Conservation (phyloP, 2,329 filamentous ascomycete species). For the Alternaria incomplexa region DNA sequence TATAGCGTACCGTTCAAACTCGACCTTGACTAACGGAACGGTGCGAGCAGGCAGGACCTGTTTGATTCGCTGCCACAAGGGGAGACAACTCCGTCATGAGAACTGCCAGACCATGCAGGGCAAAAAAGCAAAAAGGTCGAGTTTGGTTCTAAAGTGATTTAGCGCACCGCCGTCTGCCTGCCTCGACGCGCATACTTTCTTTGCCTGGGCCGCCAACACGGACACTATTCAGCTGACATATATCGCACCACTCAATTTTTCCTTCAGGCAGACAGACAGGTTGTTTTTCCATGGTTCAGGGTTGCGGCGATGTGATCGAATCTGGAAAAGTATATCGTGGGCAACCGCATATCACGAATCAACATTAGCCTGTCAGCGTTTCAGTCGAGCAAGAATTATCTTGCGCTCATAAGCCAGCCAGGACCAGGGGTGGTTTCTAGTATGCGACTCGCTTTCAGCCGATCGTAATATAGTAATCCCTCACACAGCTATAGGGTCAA, state of each 20-base stretch:
- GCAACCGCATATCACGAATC: background rate
- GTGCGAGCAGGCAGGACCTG: background rate
- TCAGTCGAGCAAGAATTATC: background rate
- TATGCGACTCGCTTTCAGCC: constrained; percentile 2
- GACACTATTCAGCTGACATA: background rate
- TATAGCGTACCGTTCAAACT: constrained; percentile 1
- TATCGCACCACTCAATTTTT: background rate
- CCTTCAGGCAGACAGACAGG: background rate
- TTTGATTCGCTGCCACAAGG: background rate
- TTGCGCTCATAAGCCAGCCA: background rate
- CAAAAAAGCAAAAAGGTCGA: background rate
- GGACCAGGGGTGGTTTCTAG: background rate
- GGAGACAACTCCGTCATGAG: constrained; percentile 2
- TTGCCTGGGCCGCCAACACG: background rate
- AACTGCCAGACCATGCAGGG: constrained; percentile 2
- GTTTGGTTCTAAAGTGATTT: background rate
- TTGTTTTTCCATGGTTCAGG: background rate
- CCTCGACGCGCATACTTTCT: background rate
- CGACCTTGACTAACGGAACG: constrained; percentile 6
- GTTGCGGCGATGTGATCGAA: background rate
- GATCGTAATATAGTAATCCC: background rate
- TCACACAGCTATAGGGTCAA: background rate
- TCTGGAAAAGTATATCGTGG: background rate
- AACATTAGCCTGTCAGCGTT: background rate
- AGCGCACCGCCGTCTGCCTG: background rate